A percentile compares a stretch with the other conserved stretches of the same genome.
phyloP scores from a whole-genome alignment of 2,329 filamentous ascomycete species.

The Pseudogymnoascus sp. region DNA sequence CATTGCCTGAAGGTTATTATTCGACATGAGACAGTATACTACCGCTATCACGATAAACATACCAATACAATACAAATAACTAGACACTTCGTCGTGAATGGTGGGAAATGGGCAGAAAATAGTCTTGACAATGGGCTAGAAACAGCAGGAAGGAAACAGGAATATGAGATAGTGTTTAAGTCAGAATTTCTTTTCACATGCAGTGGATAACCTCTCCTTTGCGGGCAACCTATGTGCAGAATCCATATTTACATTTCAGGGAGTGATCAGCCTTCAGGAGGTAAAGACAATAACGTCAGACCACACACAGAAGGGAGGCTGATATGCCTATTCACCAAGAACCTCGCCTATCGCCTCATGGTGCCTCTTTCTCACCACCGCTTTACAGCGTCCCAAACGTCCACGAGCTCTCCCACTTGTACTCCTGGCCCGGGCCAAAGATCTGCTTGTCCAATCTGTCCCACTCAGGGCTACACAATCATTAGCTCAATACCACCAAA shows the following conservation, averaged over 20 bases:
- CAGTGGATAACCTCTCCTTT: background rate
- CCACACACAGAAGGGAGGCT: background rate
- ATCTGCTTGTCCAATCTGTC: slow-evolving; percentile 34
- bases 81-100: background rate
- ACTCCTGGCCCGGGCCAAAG: slow-evolving; percentile 13
- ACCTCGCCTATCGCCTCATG: background rate
- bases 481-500: background rate
- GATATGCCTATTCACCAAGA: background rate
- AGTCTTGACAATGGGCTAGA: background rate
- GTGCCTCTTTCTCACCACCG: background rate
- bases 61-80: background rate
- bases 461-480: slow-evolving; percentile 36
- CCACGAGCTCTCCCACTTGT: background rate
- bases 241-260: background rate
- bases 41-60: background rate
- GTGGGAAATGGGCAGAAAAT: background rate
- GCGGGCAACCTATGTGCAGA: background rate
- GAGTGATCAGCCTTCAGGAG: no score
- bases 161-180: background rate
- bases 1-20: background rate
- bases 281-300: background rate
- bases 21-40: background rate
- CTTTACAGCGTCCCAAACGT: background rate
- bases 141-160: no score
- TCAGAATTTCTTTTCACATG: background rate